Evolutionary conservation across 2,329 filamentous ascomycete genomes (phyloP).

Genomic region (Sphaceloma murrayae): DNA sequence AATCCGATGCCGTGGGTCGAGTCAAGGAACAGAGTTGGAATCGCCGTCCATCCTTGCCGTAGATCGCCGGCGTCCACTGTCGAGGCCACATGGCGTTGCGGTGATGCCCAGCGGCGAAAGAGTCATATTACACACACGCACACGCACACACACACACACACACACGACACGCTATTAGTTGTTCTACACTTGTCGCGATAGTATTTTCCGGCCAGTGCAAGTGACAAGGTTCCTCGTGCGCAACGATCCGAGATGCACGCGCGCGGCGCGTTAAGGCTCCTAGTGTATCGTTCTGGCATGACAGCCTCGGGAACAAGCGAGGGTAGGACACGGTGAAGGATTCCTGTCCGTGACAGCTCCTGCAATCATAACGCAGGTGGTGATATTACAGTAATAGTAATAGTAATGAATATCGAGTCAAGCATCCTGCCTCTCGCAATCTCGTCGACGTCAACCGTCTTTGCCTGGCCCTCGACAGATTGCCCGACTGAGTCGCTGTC

Average conservation of each 20-base stretch:
- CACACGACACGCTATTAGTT: too few species aligned
- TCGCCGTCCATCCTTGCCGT: slow-evolving; percentile 9
- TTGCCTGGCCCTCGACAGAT: not conserved
- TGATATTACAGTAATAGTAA: too few species aligned
- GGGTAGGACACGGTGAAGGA: too few species aligned
- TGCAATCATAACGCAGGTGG: too few species aligned
- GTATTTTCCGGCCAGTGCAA: slow-evolving; percentile 4
- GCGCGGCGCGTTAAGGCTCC: slow-evolving; percentile 4
- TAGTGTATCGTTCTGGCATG: slow-evolving; percentile 1
- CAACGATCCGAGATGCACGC: not conserved
- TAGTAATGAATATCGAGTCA: slow-evolving; percentile 11
- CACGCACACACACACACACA: too few species aligned
- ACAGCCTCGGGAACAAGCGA: slow-evolving; percentile 5
- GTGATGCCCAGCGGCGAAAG: slow-evolving; percentile 1
- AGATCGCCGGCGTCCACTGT: not conserved
- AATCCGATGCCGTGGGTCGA: slow-evolving; percentile 15
- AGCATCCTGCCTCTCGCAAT: slow-evolving; percentile 11
- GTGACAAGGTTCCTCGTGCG: not conserved
- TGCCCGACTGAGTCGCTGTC: not conserved
- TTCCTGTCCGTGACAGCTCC: not conserved
- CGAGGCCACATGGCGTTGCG: not conserved
- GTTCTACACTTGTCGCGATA: too few species aligned
- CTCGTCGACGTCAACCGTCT: not conserved
- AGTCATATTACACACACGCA: too few species aligned
- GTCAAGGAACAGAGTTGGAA: slow-evolving; percentile 12